A percentile compares a stretch with the other conserved stretches of the same genome.
phyloP scores from a whole-genome alignment of 352 stramenopile species.

The Pelagophyceae sp. region DNA sequence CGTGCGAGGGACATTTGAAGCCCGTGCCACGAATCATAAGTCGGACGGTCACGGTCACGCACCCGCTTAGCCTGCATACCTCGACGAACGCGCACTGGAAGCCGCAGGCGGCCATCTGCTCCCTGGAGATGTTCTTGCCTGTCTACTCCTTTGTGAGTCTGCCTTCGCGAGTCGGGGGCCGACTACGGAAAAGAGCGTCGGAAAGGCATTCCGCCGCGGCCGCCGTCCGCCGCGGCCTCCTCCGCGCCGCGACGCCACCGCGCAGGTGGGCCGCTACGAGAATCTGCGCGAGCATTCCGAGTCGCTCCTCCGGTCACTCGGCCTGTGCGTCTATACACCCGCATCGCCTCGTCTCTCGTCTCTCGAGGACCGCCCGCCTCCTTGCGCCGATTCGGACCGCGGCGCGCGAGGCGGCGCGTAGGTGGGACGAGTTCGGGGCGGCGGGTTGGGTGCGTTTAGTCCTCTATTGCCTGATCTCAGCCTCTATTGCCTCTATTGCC shows the following conservation, averaged over 20 bases:
- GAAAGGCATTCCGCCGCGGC: not conserved
- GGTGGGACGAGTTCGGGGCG: too few relatives aligned
- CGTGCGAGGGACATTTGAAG: too few relatives aligned
- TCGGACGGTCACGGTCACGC: too few relatives aligned
- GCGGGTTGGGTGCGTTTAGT: too few relatives aligned
- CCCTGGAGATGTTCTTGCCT: slow-evolving; percentile 4
- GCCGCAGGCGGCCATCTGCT: not conserved
- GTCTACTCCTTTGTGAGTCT: not conserved
- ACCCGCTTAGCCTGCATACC: not conserved
- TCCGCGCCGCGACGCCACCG: not conserved
- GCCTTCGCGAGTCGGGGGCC: too few relatives aligned
- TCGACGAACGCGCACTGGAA: slow-evolving; percentile 15
- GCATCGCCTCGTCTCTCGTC: too few relatives aligned
- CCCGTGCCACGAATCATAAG: too few relatives aligned
- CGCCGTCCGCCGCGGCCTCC: not conserved
- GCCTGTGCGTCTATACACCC: not conserved
- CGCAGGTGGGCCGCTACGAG: slow-evolving; percentile 9
- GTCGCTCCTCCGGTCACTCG: not conserved
- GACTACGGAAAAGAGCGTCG: too few relatives aligned
- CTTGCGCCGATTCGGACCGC: not conserved
- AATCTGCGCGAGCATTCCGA: slow-evolving; percentile 4
- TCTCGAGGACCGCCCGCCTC: not conserved
- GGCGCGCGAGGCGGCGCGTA: too few relatives aligned
- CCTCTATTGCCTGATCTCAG: too few relatives aligned
- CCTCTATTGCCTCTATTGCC: too few relatives aligned